phyloP scores from a whole-genome alignment of 106 monocot genomes.

The Allium sativum region DNA sequence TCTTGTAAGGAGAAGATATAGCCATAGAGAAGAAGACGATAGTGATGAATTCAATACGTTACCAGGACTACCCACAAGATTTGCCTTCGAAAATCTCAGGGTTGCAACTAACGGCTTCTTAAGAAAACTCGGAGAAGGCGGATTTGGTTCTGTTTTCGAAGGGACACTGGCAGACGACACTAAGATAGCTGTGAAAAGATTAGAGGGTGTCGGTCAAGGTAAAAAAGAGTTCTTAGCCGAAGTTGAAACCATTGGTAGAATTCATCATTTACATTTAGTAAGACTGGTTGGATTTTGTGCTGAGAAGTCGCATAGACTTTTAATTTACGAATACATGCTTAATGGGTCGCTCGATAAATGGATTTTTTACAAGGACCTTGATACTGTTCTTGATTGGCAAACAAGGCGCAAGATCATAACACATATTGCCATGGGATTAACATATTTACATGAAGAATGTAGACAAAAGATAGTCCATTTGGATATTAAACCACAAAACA shows the following conservation, averaged over 20 bases:
- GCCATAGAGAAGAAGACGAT: not conserved
- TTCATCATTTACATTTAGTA: constrained; percentile 23
- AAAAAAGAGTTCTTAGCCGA: constrained; percentile 27
- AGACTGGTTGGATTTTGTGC: constrained; percentile 21
- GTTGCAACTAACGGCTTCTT: constrained; percentile 36
- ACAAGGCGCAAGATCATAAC: constrained; percentile 9
- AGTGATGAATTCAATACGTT: constrained; percentile 22
- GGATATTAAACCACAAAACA: constrained; percentile 22
- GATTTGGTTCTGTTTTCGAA: constrained; percentile 60
- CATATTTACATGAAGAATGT: constrained; percentile 22
- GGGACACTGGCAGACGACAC: constrained; percentile 24
- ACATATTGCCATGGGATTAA: constrained; percentile 12
- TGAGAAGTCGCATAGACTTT: constrained; percentile 9
- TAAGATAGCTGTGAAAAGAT: constrained; percentile 39
- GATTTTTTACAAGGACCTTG: constrained; percentile 14
- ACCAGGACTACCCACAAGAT: constrained; percentile 24
- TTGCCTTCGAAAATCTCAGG: constrained; percentile 26
- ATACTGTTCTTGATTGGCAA: constrained; percentile 8
- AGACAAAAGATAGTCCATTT: constrained; percentile 13
- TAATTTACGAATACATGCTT: constrained; percentile 24
- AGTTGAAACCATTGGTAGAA: constrained; percentile 15
- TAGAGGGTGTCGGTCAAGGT: constrained; percentile 23
- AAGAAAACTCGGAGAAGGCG: constrained; percentile 44
- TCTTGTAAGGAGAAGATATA: not conserved
- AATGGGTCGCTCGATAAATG: constrained; percentile 29